phyloP scores from a whole-genome alignment of 2,329 filamentous ascomycete species.

The Fusarium lyarnte region DNA sequence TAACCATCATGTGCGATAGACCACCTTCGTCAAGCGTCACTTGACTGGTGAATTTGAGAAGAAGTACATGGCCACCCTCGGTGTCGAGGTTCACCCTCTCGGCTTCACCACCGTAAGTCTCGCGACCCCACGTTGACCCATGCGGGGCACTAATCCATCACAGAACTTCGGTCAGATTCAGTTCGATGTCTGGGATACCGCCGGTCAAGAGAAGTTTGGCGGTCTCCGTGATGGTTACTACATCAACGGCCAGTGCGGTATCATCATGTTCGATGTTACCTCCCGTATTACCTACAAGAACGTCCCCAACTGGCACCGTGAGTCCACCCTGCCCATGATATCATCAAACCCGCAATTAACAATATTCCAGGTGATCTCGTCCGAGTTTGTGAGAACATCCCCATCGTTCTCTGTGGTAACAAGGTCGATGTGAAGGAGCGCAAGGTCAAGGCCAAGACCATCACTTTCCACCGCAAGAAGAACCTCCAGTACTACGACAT shows the following conservation, averaged over 20 bases:
- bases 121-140: constrained; percentile 35
- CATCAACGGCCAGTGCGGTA: constrained; percentile 99
- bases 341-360: constrained; percentile 24
- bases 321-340: constrained; percentile 52
- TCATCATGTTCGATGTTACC: constrained; percentile 99
- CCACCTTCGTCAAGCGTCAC: constrained; percentile 99
- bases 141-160: constrained; percentile 44
- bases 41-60: constrained; percentile 99
- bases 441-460: constrained; percentile 99
- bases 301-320: constrained; percentile 99
- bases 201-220: constrained; percentile 99
- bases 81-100: constrained; percentile 99
- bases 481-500: constrained; percentile 99
- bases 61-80: constrained; percentile 99
- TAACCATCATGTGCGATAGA: constrained; percentile 65
- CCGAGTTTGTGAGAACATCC: constrained; percentile 99
- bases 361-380: constrained; percentile 82
- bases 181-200: constrained; percentile 99
- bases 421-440: constrained; percentile 99
- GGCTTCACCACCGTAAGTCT: constrained; percentile 93
- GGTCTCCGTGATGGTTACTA: constrained; percentile 99
- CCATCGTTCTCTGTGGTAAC: constrained; percentile 98
- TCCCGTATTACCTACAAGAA: constrained; percentile 99
- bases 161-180: constrained; percentile 95
- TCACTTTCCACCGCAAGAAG: constrained; percentile 99